A percentile compares a stretch with the other conserved stretches of the same genome.
Evolutionary conservation across 192 early-diverging fungal genomes (phyloP).

Genomic region (Backusella australiensis): DNA sequence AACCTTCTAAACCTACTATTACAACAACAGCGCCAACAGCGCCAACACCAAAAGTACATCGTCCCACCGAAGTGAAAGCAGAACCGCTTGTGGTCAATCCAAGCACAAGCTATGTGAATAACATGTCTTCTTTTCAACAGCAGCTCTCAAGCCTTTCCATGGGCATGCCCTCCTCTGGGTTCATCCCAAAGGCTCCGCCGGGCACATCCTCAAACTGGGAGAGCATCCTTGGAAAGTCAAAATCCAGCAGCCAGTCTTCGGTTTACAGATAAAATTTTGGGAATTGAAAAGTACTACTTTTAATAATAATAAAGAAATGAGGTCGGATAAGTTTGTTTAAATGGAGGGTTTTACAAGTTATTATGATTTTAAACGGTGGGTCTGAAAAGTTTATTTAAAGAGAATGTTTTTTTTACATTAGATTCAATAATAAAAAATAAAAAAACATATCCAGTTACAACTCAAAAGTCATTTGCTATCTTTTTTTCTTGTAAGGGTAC

Average conservation of each 20-base stretch:
- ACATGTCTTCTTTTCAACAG: slow-evolving; percentile 20
- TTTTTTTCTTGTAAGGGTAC: too few relatives aligned
- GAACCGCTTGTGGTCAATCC: neutral
- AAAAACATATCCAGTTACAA: too few relatives aligned
- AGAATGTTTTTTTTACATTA: too few relatives aligned
- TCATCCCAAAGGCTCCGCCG: slow-evolving; percentile 13
- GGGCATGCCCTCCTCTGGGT: slow-evolving; percentile 21
- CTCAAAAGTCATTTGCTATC: too few relatives aligned
- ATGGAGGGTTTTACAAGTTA: too few relatives aligned
- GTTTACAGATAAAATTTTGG: neutral
- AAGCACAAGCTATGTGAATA: slow-evolving; percentile 6
- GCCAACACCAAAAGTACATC: neutral
- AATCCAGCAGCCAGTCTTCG: neutral
- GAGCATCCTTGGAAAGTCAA: neutral
- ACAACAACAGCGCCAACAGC: neutral
- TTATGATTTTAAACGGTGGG: too few relatives aligned
- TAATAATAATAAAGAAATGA: too few relatives aligned
- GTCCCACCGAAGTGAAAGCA: neutral
- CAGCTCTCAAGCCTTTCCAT: slow-evolving; percentile 25
- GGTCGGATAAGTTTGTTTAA: too few relatives aligned
- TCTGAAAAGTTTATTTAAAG: too few relatives aligned
- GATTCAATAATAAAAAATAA: too few relatives aligned
- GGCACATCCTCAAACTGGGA: neutral
- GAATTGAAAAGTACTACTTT: too few relatives aligned
- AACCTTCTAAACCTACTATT: neutral